phyloP scores from a whole-genome alignment of 352 stramenopile genomes.

The Peronospora farinosa region DNA sequence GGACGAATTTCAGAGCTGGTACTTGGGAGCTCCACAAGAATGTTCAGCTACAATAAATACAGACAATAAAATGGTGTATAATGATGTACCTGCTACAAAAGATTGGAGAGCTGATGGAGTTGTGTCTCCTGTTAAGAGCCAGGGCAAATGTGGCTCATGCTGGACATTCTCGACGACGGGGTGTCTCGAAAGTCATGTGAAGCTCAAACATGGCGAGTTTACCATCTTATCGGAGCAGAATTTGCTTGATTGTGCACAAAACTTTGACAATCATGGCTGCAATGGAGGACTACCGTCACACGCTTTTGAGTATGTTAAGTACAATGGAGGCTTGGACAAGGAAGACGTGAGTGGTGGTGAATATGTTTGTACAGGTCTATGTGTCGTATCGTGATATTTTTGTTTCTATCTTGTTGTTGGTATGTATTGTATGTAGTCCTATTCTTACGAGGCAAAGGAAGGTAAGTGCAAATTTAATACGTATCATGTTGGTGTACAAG shows the following conservation, averaged over 20 bases:
- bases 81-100: conserved; percentile 74
- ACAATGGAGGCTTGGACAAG: conserved; percentile 82
- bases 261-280: conserved; percentile 93
- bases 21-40: conserved; percentile 59
- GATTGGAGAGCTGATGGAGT: conserved; percentile 92
- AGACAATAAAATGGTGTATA: conserved; percentile 24
- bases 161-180: conserved; percentile 98
- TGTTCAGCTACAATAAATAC: conserved; percentile 59
- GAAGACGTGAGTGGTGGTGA: conserved; percentile 38
- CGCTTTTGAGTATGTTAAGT: conserved; percentile 94
- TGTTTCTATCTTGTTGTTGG: conserved; percentile 5
- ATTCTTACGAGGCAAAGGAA: conserved; percentile 70
- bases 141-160: conserved; percentile 96
- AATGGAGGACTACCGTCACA: conserved; percentile 95
- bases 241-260: conserved; percentile 93
- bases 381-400: background rate
- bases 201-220: conserved; percentile 89
- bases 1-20: conserved; percentile 68
- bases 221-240: conserved; percentile 96
- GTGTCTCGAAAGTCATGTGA: conserved; percentile 94
- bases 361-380: background rate
- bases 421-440: conserved; percentile 32
- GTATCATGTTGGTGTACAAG: conserved; percentile 60
- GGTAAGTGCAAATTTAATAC: conserved; percentile 79
- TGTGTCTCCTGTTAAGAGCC: conserved; percentile 97